phyloP scores from a whole-genome alignment of 805 yeast species.

The Saccharomycopsis fodiens region DNA sequence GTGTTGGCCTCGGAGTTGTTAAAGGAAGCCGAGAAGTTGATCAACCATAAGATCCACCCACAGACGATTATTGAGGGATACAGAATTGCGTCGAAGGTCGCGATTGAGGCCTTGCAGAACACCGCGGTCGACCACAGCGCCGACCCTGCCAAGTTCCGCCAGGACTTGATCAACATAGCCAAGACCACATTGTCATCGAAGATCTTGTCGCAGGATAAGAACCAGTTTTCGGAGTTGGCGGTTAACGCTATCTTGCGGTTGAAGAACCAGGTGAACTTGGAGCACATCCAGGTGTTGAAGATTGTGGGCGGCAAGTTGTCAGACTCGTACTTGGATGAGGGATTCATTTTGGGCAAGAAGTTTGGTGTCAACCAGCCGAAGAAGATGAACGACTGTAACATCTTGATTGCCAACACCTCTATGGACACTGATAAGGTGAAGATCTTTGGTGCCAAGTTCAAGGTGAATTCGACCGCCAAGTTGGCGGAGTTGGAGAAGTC shows the following conservation, averaged over 20 bases:
- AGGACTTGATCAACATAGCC: constrained; percentile 79
- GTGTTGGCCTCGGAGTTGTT: constrained; percentile 90
- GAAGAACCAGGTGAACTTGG: constrained; percentile 94
- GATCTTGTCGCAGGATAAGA: constrained; percentile 90
- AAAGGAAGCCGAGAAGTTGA: constrained; percentile 89
- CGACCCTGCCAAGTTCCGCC: constrained; percentile 27
- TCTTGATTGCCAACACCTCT: constrained; percentile 96
- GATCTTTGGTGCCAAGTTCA: constrained; percentile 94
- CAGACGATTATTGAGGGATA: constrained; percentile 95
- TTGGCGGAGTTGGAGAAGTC: constrained; percentile 90
- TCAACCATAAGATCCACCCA: constrained; percentile 96
- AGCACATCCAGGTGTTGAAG: constrained; percentile 89
- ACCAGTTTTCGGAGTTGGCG: constrained; percentile 92
- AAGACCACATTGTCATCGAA: constrained; percentile 92
- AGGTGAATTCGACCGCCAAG: constrained; percentile 85
- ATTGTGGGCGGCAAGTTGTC: constrained; percentile 91
- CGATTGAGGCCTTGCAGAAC: constrained; percentile 65
- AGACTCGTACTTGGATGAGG: constrained; percentile 78
- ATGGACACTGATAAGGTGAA: constrained; percentile 97
- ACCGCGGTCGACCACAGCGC: constrained; percentile 37
- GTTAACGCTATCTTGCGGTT: constrained; percentile 92
- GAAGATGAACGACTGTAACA: constrained; percentile 57
- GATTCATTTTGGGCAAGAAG: constrained; percentile 92
- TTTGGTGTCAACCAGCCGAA: constrained; percentile 97
- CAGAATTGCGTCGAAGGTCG: constrained; percentile 93